phyloP scores from a whole-genome alignment of 2,329 filamentous ascomycete genomes.

The Nigrospora oryzae region DNA sequence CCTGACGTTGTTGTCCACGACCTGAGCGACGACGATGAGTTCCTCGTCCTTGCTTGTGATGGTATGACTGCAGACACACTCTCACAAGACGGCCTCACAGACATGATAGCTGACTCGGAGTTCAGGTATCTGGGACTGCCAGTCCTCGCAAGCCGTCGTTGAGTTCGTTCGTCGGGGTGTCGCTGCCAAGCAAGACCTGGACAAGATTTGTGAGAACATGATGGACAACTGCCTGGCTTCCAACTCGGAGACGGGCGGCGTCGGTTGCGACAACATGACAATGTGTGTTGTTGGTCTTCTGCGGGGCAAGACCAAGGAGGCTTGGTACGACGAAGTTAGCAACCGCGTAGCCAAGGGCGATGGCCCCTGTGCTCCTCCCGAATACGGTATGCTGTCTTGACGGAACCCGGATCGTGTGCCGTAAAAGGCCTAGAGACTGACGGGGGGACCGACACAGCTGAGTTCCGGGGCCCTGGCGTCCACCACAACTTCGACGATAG shows the following conservation, averaged over 20 bases:
- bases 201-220: slow-evolving; percentile 98
- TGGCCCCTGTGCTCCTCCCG: slow-evolving; percentile 94
- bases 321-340: slow-evolving; percentile 96
- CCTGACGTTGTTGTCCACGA: slow-evolving; percentile 92
- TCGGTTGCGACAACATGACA: slow-evolving; percentile 99
- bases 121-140: slow-evolving; percentile 97
- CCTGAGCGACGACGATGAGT: slow-evolving; percentile 87
- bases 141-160: slow-evolving; percentile 93
- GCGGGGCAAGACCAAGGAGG: slow-evolving; percentile 85
- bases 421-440: slow-evolving; percentile 20
- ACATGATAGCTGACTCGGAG: neutral
- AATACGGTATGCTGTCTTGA: slow-evolving; percentile 79
- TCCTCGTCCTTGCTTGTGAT: slow-evolving; percentile 86
- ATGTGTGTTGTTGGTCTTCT: slow-evolving; percentile 88
- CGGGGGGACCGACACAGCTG: slow-evolving; percentile 46
- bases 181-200: slow-evolving; percentile 88
- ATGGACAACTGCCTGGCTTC: slow-evolving; percentile 99
- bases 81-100: neutral
- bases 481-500: slow-evolving; percentile 79
- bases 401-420: slow-evolving; percentile 8
- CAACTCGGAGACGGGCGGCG: slow-evolving; percentile 94
- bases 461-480: slow-evolving; percentile 76
- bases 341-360: slow-evolving; percentile 93
- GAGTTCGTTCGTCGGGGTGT: slow-evolving; percentile 97
- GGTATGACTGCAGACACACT: slow-evolving; percentile 39